Evolutionary conservation across 78 protist species (phyloP).

Genomic region (Capsaspora owczarzaki): DNA sequence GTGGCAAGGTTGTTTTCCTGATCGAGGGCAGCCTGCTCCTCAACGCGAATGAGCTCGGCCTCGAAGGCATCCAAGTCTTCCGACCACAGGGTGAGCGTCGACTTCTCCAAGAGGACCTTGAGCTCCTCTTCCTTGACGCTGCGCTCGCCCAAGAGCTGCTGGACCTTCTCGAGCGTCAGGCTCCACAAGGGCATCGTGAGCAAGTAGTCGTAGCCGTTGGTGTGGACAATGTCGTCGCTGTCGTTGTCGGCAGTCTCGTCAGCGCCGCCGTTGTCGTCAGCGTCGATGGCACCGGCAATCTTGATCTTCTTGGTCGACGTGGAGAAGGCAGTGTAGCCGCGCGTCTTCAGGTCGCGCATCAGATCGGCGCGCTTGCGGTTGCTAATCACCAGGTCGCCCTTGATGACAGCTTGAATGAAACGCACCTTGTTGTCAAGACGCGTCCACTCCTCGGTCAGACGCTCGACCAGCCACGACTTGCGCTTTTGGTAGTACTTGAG

Average conservation of each 20-base stretch:
- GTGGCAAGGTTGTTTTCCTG: background rate
- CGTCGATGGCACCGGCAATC: background rate
- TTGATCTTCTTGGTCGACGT: background rate
- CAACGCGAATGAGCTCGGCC: background rate
- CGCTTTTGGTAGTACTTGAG: slow-evolving; percentile 67
- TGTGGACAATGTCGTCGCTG: background rate
- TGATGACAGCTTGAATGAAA: slow-evolving; percentile 64
- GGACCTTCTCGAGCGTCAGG: slow-evolving; percentile 66
- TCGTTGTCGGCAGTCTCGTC: slow-evolving; percentile 1
- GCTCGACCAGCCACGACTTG: slow-evolving; percentile 27
- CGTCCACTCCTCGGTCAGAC: slow-evolving; percentile 15
- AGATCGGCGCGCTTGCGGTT: slow-evolving; percentile 50
- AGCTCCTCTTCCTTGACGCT: slow-evolving; percentile 38
- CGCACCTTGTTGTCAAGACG: slow-evolving; percentile 66
- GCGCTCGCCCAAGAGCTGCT: slow-evolving; percentile 43
- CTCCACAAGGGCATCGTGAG: slow-evolving; percentile 60
- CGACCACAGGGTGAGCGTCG: slow-evolving; percentile 33
- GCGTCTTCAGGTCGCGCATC: slow-evolving; percentile 37
- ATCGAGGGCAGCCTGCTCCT: background rate
- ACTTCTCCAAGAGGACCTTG: slow-evolving; percentile 19
- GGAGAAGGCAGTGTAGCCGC: slow-evolving; percentile 33
- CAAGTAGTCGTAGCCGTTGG: slow-evolving; percentile 27
- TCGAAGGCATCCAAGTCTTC: slow-evolving; percentile 34
- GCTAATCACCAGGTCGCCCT: slow-evolving; percentile 44
- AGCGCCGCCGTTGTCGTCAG: slow-evolving; percentile 6